phyloP scores from a whole-genome alignment of 2,329 filamentous ascomycete genomes.

The Monilinia fructicola region DNA sequence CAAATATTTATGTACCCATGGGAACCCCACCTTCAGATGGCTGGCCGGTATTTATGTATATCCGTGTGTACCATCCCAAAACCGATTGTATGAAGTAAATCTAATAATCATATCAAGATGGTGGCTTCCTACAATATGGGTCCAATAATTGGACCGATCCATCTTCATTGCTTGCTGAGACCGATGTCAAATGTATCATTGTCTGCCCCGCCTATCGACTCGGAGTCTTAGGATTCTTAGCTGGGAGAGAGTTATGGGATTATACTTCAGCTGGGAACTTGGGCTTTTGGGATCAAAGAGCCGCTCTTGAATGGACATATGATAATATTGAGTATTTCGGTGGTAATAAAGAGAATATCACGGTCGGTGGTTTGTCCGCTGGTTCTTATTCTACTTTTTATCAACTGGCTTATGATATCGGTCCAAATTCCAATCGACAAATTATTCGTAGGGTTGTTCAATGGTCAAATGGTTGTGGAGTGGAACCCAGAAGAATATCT shows the following conservation, averaged over 20 bases:
- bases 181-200: slow-evolving; percentile 56
- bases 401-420: slow-evolving; percentile 29
- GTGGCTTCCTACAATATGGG: slow-evolving; percentile 44
- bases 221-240: slow-evolving; percentile 45
- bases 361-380: slow-evolving; percentile 53
- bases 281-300: slow-evolving; percentile 60
- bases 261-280: slow-evolving; percentile 34
- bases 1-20: slow-evolving; percentile 18
- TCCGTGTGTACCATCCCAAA: slow-evolving; percentile 13
- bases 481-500: slow-evolving; percentile 44
- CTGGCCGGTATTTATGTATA: slow-evolving; percentile 22
- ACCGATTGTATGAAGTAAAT: background rate
- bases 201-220: slow-evolving; percentile 58
- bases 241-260: slow-evolving; percentile 3
- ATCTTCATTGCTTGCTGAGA: slow-evolving; percentile 63
- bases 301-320: slow-evolving; percentile 58
- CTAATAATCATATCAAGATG: slow-evolving; percentile 43
- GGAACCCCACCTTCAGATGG: slow-evolving; percentile 12
- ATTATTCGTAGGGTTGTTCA: slow-evolving; percentile 27
- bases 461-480: slow-evolving; percentile 47
- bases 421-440: slow-evolving; percentile 22
- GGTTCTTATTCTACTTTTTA: slow-evolving; percentile 36
- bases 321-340: slow-evolving; percentile 66
- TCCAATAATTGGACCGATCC: slow-evolving; percentile 41
- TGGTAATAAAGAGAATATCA: slow-evolving; percentile 48